Percentiles rank a stretch among this genome's conserved stretches.
These are phyloP conservation scores for Boletus reticulatus DNA, from an alignment of 768 basidiomycete species.

Conservation along the genomic window DNA sequence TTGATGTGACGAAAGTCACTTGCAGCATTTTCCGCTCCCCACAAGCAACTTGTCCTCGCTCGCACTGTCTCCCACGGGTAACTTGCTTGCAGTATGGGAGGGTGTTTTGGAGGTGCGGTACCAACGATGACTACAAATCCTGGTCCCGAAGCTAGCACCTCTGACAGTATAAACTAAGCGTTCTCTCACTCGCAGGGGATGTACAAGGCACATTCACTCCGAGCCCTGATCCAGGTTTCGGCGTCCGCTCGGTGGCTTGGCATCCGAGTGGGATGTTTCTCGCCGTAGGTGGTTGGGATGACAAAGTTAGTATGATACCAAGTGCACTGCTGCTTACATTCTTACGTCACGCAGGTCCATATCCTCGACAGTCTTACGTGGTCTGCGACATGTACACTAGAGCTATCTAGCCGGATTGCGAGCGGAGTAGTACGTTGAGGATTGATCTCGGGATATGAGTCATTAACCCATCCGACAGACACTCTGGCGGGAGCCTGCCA, in stretches of 20 bases:
- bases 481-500: constrained; percentile 82
- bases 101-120: constrained; percentile 72
- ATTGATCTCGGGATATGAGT: background rate
- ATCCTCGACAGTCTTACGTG: constrained; percentile 76
- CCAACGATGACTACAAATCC: background rate
- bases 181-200: constrained; percentile 66
- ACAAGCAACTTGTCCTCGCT: constrained; percentile 71
- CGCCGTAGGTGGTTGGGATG: constrained; percentile 85
- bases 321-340: background rate
- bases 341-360: constrained; percentile 50
- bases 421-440: constrained; percentile 49
- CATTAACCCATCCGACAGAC: constrained; percentile 41
- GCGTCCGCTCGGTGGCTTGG: constrained; percentile 78
- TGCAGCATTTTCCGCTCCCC: constrained; percentile 80
- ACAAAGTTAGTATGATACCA: constrained; percentile 52
- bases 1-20: constrained; percentile 18
- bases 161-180: constrained; percentile 69
- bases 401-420: constrained; percentile 57
- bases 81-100: constrained; percentile 80
- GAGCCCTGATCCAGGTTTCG: constrained; percentile 76
- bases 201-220: constrained; percentile 67
- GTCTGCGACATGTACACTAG: constrained; percentile 63
- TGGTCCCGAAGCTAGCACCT: background rate
- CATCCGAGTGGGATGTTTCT: constrained; percentile 84
- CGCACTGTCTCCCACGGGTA: constrained; percentile 73